Conservation (phyloP, 148 eudicot genomes). For the Fagopyrum tataricum region DNA sequence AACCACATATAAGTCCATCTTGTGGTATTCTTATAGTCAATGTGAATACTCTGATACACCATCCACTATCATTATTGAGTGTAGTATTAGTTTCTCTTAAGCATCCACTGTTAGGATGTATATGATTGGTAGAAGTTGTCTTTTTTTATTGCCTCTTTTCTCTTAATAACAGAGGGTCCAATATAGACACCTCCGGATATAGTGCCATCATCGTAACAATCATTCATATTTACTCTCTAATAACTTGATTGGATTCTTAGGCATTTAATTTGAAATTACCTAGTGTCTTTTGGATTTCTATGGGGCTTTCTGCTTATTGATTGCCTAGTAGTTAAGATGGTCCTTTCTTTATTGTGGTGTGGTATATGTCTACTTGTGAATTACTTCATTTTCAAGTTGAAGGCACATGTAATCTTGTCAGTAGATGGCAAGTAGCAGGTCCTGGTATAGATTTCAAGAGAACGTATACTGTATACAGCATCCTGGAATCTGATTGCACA, state of each 20-base stretch:
- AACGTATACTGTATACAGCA: background rate
- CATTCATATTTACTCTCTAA: no score
- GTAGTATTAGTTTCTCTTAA: no score
- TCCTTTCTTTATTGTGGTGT: background rate
- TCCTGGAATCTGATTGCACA: background rate
- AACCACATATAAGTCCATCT: no score
- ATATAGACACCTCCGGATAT: background rate
- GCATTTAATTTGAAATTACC: background rate
- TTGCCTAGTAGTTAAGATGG: background rate
- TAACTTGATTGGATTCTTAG: background rate
- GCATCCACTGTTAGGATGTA: no score
- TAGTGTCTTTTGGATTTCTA: background rate
- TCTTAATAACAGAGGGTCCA: no score
- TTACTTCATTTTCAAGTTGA: background rate
- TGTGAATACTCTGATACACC: no score
- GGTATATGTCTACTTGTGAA: background rate
- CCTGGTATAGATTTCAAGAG: background rate
- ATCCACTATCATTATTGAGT: no score
- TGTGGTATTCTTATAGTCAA: no score
- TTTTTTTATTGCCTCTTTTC: no score
- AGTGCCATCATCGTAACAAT: background rate
- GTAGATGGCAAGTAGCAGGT: background rate
- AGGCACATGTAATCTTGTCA: background rate
- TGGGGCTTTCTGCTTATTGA: background rate
- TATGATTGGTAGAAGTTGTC: no score